Evolutionary conservation across 2,329 filamentous ascomycete genomes (phyloP).

Genomic region (Penicillium sp.): DNA sequence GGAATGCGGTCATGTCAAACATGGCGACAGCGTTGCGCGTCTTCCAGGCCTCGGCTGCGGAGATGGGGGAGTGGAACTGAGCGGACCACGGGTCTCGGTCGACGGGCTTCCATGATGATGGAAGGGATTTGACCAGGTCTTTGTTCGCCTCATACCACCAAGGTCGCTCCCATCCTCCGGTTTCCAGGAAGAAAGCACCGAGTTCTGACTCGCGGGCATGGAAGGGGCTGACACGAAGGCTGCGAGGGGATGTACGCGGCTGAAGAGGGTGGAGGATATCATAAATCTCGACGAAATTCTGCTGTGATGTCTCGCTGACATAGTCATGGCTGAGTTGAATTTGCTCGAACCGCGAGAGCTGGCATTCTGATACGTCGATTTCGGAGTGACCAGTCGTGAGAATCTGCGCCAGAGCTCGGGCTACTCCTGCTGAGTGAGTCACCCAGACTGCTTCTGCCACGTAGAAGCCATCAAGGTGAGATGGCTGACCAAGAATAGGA

Average conservation of each 20-base stretch:
- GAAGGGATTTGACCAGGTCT: constrained; percentile 53
- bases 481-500: constrained; percentile 60
- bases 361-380: constrained; percentile 61
- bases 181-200: constrained; percentile 55
- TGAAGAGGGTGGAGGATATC: constrained; percentile 65
- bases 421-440: constrained; percentile 65
- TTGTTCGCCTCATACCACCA: constrained; percentile 64
- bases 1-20: constrained; percentile 65
- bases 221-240: constrained; percentile 62
- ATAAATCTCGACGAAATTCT: constrained; percentile 67
- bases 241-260: constrained; percentile 59
- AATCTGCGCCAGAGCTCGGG: constrained; percentile 61
- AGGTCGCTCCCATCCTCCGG: constrained; percentile 65
- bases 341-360: constrained; percentile 63
- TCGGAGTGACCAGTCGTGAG: constrained; percentile 58
- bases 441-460: constrained; percentile 69
- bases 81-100: constrained; percentile 62
- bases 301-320: constrained; percentile 60
- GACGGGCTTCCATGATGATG: constrained; percentile 56
- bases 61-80: constrained; percentile 59
- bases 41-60: constrained; percentile 65
- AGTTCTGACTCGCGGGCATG: constrained; percentile 57
- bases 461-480: constrained; percentile 62
- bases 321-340: constrained; percentile 60
- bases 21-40: constrained; percentile 63